Conservation (phyloP, 1,284 basidiomycete genomes). For the Papiliotrema terrestris region DNA sequence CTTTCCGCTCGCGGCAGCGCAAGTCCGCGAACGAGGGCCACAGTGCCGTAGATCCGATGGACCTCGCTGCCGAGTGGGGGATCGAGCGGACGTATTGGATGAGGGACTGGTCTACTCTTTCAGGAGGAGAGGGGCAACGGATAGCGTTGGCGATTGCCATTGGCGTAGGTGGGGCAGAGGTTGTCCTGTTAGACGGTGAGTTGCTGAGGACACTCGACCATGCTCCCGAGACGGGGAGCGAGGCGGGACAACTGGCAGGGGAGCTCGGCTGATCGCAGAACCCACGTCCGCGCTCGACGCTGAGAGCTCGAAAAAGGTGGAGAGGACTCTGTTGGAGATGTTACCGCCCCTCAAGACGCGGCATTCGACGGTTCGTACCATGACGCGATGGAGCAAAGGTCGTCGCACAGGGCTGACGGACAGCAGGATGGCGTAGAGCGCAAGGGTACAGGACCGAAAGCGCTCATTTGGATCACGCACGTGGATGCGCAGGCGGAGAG, state of each 20-base stretch:
- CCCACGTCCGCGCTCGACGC: conserved; percentile 81
- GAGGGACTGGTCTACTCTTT: conserved; percentile 69
- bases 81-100: conserved; percentile 68
- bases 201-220: conserved; percentile 14
- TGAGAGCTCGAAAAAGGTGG: conserved; percentile 62
- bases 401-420: neutral
- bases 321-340: conserved; percentile 58
- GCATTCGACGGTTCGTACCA: conserved; percentile 10
- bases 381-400: neutral
- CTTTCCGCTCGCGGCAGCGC: conserved; percentile 56
- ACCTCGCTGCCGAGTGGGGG: conserved; percentile 65
- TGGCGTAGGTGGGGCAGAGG: conserved; percentile 67
- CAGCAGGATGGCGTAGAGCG: conserved; percentile 7
- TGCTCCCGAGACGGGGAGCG: too few species aligned
- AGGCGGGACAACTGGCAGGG: too few species aligned
- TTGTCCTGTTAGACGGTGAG: conserved; percentile 78
- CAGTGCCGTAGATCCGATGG: conserved; percentile 50
- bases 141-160: conserved; percentile 71
- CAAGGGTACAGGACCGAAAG: conserved; percentile 54
- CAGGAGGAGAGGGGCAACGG: conserved; percentile 77
- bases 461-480: conserved; percentile 82
- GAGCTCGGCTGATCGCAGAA: conserved; percentile 52
- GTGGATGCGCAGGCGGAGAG: conserved; percentile 71
- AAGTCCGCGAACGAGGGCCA: neutral
- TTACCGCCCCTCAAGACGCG: conserved; percentile 40